Percentiles rank a stretch among this genome's conserved stretches.
These are phyloP conservation scores for Leishmania tropica DNA, from an alignment of 208 protist genomes.

Conservation along the genomic window DNA sequence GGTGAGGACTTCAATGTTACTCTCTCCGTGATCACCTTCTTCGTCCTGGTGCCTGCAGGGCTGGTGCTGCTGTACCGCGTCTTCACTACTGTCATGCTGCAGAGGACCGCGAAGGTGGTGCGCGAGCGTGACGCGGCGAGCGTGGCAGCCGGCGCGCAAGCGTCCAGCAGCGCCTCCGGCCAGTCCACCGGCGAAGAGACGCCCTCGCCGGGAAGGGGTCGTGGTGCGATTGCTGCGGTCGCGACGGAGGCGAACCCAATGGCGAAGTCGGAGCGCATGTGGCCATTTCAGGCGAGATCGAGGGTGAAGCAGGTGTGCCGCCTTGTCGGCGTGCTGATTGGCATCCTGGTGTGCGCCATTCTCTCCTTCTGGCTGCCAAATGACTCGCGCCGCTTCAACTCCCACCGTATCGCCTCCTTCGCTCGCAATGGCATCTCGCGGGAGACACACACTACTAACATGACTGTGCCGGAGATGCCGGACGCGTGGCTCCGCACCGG, in stretches of 20 bases:
- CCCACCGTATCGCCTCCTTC: slow-evolving; percentile 33
- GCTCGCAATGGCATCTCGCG: slow-evolving; percentile 9
- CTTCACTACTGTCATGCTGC: not conserved
- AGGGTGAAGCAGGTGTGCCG: slow-evolving; percentile 15
- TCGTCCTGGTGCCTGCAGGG: slow-evolving; percentile 14
- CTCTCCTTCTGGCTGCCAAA: slow-evolving; percentile 64
- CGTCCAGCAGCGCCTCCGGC: not conserved
- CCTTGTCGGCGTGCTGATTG: slow-evolving; percentile 18
- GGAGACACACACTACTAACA: slow-evolving; percentile 9
- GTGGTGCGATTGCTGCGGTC: not conserved
- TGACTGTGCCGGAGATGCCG: slow-evolving; percentile 47
- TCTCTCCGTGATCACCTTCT: slow-evolving; percentile 5
- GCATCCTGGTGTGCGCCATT: slow-evolving; percentile 33
- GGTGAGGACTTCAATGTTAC: slow-evolving; percentile 6
- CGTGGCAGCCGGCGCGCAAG: not conserved
- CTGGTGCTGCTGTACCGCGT: slow-evolving; percentile 23
- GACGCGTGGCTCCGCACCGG: slow-evolving; percentile 47
- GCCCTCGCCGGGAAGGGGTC: not conserved
- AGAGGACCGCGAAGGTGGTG: slow-evolving; percentile 5
- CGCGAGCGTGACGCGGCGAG: not conserved
- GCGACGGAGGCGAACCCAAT: slow-evolving; percentile 13
- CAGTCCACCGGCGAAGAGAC: not conserved
- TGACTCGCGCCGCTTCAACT: slow-evolving; percentile 31
- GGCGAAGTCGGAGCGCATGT: slow-evolving; percentile 14
- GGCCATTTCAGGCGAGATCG: not conserved